Base-by-base conservation (phyloP, 2,329 filamentous ascomycete genomes). In the Diaporthe sp. region DNA sequence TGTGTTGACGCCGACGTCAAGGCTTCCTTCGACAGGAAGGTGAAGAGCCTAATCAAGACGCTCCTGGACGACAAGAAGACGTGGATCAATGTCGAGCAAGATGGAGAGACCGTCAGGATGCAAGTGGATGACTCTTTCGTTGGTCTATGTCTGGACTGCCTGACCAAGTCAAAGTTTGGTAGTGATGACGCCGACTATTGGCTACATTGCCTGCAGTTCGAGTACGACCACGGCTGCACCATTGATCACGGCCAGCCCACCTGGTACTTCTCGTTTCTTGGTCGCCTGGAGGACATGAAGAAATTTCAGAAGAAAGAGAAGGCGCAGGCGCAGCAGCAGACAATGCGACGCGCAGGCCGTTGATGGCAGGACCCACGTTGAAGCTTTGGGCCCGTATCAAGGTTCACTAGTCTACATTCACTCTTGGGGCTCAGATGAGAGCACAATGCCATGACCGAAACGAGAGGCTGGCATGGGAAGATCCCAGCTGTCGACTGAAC, bases 1-100 rank as follows among this genome's bases (percentile, higher is more conserved):
- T 61, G 69, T 7, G 15, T 61, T 30, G 27, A 61, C 39, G 39
- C 39, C 22, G 69, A 30, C 30, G 69, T 71, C 69, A 71, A 70
- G 32, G 55, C 55, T 8, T 19, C 55, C 2, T 71, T 71, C 25
- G 42, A 61, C 69, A n/a, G n/a, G 15, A 71, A 71, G 69, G 42
- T 71, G 17, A 71, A 22, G 30, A 22, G 42, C 22, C 42, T 71
- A 15, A 13, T 51, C 22, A 37, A 3, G 5, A 61, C 39, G 13
- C 39, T 71, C n/a, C 30, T 71, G 30, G 22, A 71, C 30, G 68
- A 50, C 2, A 70, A 71, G 69, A 47, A 37, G 5, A 71, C 69
- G 1, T 37, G 42, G 22, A 9, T 51, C 9, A 19, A 8, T 10
- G 27, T 27, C 42, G 5, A 51, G 51, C 27, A 12, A 7, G 13